Base-by-base conservation (phyloP, 148 eudicot species). In the Chenopodium formosanum region DNA sequence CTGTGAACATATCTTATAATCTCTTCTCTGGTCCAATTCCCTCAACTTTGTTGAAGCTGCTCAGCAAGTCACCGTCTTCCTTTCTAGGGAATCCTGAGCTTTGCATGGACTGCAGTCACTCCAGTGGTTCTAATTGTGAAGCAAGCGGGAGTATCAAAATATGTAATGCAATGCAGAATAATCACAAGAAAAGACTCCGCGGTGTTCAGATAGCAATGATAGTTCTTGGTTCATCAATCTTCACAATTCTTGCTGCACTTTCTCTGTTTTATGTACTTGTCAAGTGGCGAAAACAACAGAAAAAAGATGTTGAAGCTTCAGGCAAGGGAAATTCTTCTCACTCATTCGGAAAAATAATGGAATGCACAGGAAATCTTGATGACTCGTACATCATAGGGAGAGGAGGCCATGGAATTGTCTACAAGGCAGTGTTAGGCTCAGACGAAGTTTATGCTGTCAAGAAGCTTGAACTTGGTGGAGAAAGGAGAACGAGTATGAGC, bases 371-470 rank as follows among this genome's bases (percentile, higher is more conserved):
- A 29, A 90, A 90, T 72, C 87, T 92, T 2, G 84, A 86, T 52
- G 91, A 92, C 40, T 81, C 74, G 79, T 88, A 90, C 75, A 80
- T 94, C 71, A 84, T 92, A 9, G 98, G 98, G 74, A 92, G 85
- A 85, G 98, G 98, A 76, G 97, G 94, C 23, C 98, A 92, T 80
- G 98, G 97, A 66, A 87, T 85, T 4, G 98, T 94, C 7, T 94
- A 94, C 78, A 92, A 86, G 86, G 98, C 90, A 2, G 75, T 81
- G 1, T 47, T 91, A 84, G 87, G 87, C 76, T 88, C 90, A 11
- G 90, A 79, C 4, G 85, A 88, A 83, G 88, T 89, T 34, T 92
- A 87, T 56, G 98, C 97, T 2, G 90, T 91, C 71, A 94, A 94
- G 81, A 92, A 88, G 83, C 89, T 94, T 74, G 79, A 73, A 70